Evolutionary conservation across 345 rosid genomes (phyloP), one percentile per base, ranked within the genome.

Genomic region (Bretschneidera sinensis): DNA sequence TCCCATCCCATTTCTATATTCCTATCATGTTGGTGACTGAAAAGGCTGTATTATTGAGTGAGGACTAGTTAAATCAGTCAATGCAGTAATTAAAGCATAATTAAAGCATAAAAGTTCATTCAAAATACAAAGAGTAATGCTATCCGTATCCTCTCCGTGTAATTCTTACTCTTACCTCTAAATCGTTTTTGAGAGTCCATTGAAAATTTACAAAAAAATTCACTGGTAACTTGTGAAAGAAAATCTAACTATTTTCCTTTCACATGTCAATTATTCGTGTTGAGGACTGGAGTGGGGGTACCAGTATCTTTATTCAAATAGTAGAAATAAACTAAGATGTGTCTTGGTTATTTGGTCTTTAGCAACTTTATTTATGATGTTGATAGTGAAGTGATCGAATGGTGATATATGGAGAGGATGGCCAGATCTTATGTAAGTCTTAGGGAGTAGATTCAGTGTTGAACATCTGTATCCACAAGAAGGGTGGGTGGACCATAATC

Each of bases 291-390:
- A n/a, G n/a, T n/a, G n/a, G n/a, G n/a, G n/a, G n/a, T n/a, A n/a
- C n/a, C n/a, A n/a, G n/a, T n/a, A n/a, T n/a, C n/a, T n/a, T n/a
- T n/a, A n/a, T n/a, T n/a, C n/a, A n/a, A n/a, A n/a, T n/a, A n/a
- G n/a, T n/a, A n/a, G n/a, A n/a, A n/a, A 21, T 54, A 20, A 60
- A 48, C 60, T 8, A 24, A 22, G 1, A 11, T 1, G 31, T 18
- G 51, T 60, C 51, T 60, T 60, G 59, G 47, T 51, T 28, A 39
- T 57, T 62, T 57, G 51, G 56, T 45, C 20, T 20, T 55, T 39
- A 25, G 55, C 50, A 55, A 57, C 72, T 74, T 74, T 74, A 68
- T 59, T 24, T 4, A 45, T 66, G 63, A 25, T 54, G 76, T 64
- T 61, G 71, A 60, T 64, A 47, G 43, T 57, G 66, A 70, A 57